Evolutionary conservation across 2,329 filamentous ascomycete genomes (phyloP).

Genomic region (Aspergillus sp.): DNA sequence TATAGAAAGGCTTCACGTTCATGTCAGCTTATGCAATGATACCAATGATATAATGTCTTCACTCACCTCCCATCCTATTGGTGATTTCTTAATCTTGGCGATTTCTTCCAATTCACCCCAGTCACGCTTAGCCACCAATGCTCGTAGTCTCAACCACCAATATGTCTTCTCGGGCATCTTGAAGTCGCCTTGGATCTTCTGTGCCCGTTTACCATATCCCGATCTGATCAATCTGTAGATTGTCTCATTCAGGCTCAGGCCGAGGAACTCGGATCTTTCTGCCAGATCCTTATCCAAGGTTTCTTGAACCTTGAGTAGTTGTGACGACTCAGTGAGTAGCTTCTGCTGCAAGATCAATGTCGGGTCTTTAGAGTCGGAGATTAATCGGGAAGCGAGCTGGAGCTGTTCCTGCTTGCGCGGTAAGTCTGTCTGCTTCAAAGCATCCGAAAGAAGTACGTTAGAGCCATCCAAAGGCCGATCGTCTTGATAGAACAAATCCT

Average conservation of each 20-base stretch:
- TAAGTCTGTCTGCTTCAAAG: slow-evolving; percentile 69
- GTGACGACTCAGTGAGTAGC: slow-evolving; percentile 74
- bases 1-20: slow-evolving; percentile 76
- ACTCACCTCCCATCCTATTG: slow-evolving; percentile 93
- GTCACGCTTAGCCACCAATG: slow-evolving; percentile 83
- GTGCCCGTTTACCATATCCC: slow-evolving; percentile 79
- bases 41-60: slow-evolving; percentile 11
- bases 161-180: slow-evolving; percentile 86
- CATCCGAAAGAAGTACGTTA: slow-evolving; percentile 81
- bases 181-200: slow-evolving; percentile 88
- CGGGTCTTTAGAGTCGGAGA: slow-evolving; percentile 80
- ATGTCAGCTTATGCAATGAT: slow-evolving; percentile 28
- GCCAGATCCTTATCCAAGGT: slow-evolving; percentile 80
- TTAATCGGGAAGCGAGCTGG: slow-evolving; percentile 76
- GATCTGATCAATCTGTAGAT: slow-evolving; percentile 82
- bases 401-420: slow-evolving; percentile 79
- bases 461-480: slow-evolving; percentile 86
- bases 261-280: slow-evolving; percentile 63
- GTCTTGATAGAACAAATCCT: slow-evolving; percentile 97
- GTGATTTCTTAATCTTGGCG: slow-evolving; percentile 71
- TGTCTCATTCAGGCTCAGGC: slow-evolving; percentile 86
- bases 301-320: slow-evolving; percentile 82
- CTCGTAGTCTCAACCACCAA: slow-evolving; percentile 84
- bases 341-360: slow-evolving; percentile 65
- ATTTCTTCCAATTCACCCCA: slow-evolving; percentile 92